Percentiles rank a stretch among this genome's conserved stretches.
These are phyloP conservation scores for Spiraea crenata DNA, from an alignment of 331 rosid genomes.

Conservation along the genomic window DNA sequence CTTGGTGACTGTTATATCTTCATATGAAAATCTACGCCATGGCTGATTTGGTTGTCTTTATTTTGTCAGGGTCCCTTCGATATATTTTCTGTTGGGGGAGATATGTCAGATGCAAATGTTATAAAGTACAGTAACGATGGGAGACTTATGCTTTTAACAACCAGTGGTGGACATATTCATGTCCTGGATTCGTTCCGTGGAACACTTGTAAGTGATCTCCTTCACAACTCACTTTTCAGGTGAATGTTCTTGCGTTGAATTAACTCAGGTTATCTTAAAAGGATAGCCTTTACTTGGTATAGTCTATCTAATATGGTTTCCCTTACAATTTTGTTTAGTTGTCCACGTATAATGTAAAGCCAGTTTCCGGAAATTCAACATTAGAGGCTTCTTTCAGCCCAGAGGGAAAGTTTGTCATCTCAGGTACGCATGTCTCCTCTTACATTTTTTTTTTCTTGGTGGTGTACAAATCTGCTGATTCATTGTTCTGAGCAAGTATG, in stretches of 20 bases:
- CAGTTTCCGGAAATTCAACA: conserved; percentile 71
- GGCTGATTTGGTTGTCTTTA: conserved; percentile 25
- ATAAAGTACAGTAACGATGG: conserved; percentile 95
- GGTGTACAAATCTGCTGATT: background rate
- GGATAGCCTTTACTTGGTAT: conserved; percentile 20
- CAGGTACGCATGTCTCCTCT: conserved; percentile 42
- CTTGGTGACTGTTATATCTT: conserved; percentile 8
- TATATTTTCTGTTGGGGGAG: conserved; percentile 86
- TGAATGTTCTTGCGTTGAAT: background rate
- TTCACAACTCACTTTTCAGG: background rate
- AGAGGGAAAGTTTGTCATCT: conserved; percentile 90
- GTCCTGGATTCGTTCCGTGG: conserved; percentile 95
- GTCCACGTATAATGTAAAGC: conserved; percentile 72
- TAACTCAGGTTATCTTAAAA: conserved; percentile 19
- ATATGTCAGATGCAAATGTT: conserved; percentile 87
- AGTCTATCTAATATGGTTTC: conserved; percentile 13
- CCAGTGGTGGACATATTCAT: conserved; percentile 80
- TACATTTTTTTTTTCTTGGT: background rate
- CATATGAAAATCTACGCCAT: conserved; percentile 13
- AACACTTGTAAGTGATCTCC: conserved; percentile 62
- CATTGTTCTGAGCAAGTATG: background rate
- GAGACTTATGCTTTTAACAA: conserved; percentile 81
- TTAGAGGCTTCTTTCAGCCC: conserved; percentile 98
- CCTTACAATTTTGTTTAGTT: conserved; percentile 40
- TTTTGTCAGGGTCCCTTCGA: conserved; percentile 83